Base-by-base conservation (phyloP, 108 stramenopile species). In the Hondaea fermentalgiana region DNA sequence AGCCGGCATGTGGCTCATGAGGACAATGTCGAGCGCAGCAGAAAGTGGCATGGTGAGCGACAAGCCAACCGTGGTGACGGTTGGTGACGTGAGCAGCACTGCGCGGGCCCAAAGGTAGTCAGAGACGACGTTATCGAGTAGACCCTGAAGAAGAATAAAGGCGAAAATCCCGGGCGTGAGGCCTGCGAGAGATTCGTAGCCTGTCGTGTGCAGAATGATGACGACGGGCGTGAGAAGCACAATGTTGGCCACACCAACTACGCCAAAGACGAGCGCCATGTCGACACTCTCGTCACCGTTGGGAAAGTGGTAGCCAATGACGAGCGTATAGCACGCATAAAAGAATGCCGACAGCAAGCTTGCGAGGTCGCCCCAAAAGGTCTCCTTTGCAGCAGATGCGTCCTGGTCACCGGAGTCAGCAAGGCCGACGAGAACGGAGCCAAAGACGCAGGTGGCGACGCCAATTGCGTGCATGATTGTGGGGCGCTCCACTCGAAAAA, bases 11-110 rank as follows among this genome's bases (percentile, higher is more conserved):
- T 59, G 58, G 87, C 35, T 29, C 29, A n/a, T 23, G 57, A 97
- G 83, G 29, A 96, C n/a, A 55, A 87, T 89, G 90, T 98, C 97
- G 87, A 96, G 93, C 35, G 89, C 44, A 88, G 98, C 96, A 3
- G 98, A 98, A 89, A 98, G 90, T 21, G 99, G 99, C 42, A 99
- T 97, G 45, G 99, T 99, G 83, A 99, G 92, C 17, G 96, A 96
- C 72, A 98, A 93, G 10, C 97, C 97, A 5, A 99, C 98, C 2
- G 98, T 97, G 10, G 98, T 98, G 12, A 97, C 97, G 17, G 99
- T 99, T 8, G 99, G 97, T 42, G 94, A 95, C 17, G 98, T 99
- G 88, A 98, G 93, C 6, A 98, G 89, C 17, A 99, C 97, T 1
- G 98, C 94, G 17, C 97, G 93, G 16, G 98, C 97, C 98, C 98